phyloP scores from a whole-genome alignment of 306 rosid species.

The Morella rubra region DNA sequence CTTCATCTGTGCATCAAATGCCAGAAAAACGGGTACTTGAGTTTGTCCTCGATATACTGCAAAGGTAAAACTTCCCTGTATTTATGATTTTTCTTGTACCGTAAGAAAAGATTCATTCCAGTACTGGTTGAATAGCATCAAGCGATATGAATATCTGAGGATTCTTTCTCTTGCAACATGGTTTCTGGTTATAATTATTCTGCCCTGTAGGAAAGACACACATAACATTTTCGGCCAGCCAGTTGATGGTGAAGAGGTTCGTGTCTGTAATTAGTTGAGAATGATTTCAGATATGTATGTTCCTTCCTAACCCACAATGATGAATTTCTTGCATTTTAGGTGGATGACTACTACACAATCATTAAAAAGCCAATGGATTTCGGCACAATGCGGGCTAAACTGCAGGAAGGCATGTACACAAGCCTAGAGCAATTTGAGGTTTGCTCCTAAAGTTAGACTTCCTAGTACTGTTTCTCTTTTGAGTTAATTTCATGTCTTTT shows the following conservation, averaged over 20 bases:
- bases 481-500: neutral
- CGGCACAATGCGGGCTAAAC: conserved; percentile 42
- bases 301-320: neutral
- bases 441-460: neutral
- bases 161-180: neutral
- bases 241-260: conserved; percentile 39
- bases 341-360: conserved; percentile 24
- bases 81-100: neutral
- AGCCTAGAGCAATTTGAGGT: conserved; percentile 45
- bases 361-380: conserved; percentile 50
- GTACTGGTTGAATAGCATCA: neutral
- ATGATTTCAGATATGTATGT: neutral
- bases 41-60: conserved; percentile 34
- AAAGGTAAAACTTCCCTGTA: conserved; percentile 18
- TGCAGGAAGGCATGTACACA: conserved; percentile 31
- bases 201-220: conserved; percentile 32
- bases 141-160: neutral
- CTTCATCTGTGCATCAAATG: conserved; percentile 4
- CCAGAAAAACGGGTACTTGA: conserved; percentile 28
- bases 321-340: conserved; percentile 26
- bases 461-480: neutral
- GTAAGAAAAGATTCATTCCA: neutral
- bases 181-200: neutral
- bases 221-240: conserved; percentile 29
- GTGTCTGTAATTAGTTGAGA: neutral